Percentiles rank a stretch among this genome's conserved stretches.
These are phyloP conservation scores for Moniliella sp. DNA, from an alignment of 1,284 basidiomycete species.

Conservation along the genomic window DNA sequence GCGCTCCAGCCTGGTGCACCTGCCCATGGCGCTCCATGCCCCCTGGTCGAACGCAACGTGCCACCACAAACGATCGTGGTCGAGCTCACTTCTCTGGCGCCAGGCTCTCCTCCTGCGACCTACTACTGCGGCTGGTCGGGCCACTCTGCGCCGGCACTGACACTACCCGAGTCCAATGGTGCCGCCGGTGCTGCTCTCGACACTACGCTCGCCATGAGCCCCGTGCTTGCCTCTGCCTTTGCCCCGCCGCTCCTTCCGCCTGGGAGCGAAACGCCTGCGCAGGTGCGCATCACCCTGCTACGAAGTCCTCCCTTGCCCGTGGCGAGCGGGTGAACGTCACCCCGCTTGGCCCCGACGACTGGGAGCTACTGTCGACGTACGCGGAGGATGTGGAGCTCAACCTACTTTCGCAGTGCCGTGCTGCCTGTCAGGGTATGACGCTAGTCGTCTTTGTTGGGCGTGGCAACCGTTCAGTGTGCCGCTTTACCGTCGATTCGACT, in stretches of 20 bases:
- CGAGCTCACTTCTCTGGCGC: conserved; percentile 8
- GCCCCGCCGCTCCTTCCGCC: conserved; percentile 15
- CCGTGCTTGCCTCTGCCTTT: too few species aligned
- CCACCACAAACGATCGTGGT: conserved; percentile 27
- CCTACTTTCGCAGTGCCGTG: conserved; percentile 64
- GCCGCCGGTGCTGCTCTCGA: neutral
- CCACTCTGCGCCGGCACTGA: conserved; percentile 13
- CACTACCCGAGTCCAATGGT: neutral
- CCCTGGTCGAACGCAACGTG: conserved; percentile 22
- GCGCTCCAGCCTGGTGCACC: conserved; percentile 24
- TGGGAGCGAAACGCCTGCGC: neutral
- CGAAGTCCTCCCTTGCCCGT: conserved; percentile 40
- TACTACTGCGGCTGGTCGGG: conserved; percentile 29
- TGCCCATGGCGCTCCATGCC: conserved; percentile 24
- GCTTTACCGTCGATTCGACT: conserved; percentile 61
- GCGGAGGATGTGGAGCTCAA: conserved; percentile 27
- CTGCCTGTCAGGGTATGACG: conserved; percentile 37
- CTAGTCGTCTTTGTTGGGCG: conserved; percentile 59
- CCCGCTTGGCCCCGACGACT: conserved; percentile 73
- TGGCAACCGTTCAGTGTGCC: conserved; percentile 67
- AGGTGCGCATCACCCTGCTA: conserved; percentile 16
- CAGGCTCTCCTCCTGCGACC: neutral
- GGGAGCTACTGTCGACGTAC: conserved; percentile 60
- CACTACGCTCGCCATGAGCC: too few species aligned
- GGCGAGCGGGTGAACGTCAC: conserved; percentile 64